Conservation (phyloP, 177 flowering plant species). For the Tripterygium wilfordii region DNA sequence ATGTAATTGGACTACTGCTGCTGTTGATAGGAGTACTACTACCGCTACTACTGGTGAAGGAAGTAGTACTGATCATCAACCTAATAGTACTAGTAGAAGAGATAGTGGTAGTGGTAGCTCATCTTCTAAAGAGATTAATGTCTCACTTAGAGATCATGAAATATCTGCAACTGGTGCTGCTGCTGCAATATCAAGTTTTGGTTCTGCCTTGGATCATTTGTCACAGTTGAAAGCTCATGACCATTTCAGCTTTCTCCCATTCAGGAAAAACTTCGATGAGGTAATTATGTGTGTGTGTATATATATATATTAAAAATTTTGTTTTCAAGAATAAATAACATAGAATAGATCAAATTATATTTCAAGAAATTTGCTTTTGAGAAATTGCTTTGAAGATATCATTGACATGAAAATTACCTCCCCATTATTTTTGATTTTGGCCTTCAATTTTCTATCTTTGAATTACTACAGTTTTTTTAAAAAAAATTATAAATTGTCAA, state of each 20-base stretch:
- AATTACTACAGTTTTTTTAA: too few species aligned
- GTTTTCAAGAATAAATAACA: too few species aligned
- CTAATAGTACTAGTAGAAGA: conserved; percentile 25
- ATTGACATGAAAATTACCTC: too few species aligned
- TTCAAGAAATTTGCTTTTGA: too few species aligned
- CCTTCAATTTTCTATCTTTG: too few species aligned
- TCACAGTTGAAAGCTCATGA: conserved; percentile 65
- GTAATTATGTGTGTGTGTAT: too few species aligned
- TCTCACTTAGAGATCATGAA: conserved; percentile 35
- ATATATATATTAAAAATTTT: too few species aligned
- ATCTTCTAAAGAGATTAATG: conserved; percentile 28
- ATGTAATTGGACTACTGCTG: conserved; percentile 77
- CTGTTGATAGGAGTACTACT: conserved; percentile 27
- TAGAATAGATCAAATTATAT: too few species aligned
- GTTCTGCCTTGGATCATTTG: conserved; percentile 42
- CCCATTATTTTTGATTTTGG: too few species aligned
- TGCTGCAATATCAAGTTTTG: conserved; percentile 37
- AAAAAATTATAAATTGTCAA: too few species aligned
- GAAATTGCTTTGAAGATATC: too few species aligned
- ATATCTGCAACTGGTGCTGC: conserved; percentile 25
- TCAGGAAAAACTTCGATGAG: conserved; percentile 73
- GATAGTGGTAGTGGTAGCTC: conserved; percentile 58
- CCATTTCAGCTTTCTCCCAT: conserved; percentile 60
- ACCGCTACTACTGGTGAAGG: conserved; percentile 35
- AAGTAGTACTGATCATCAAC: conserved; percentile 28